Evolutionary conservation across 805 yeast species (phyloP), one percentile per base, ranked within the genome.

Genomic region (Danielozyma ontarioensis): DNA sequence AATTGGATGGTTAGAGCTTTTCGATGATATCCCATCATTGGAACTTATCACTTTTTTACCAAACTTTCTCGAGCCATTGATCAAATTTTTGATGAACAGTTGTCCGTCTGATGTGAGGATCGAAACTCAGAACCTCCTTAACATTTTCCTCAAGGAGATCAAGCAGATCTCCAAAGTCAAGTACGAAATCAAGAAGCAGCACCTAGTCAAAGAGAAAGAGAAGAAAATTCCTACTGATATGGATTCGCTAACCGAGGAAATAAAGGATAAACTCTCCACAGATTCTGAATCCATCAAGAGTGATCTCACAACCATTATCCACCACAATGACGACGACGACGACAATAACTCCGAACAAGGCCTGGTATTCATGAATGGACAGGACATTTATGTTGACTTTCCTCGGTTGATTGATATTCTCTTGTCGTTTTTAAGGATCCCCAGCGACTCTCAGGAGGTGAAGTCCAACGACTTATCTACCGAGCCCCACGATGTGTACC

Each of bases 1-100:
- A 36, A 90, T 93, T 10, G 85, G 94, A 32, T 93, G 98, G 98
- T 71, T 93, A 30, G 83, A 87, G 42, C 73, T 93, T n/a, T 67
- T 93, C 31, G 93, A 90, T 57, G 87, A 93, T 8, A 86, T 89
- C 5, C 97, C 98, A 0, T 94, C 90, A 33, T 66, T 90, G 34
- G 96, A 90, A 47, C 64, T 93, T 37, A 78, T 93, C 13, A 75
- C 94, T 0, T 93, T 83, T 52, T 64, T 93, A 30, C 96, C 98
- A 1, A 83, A 89, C 25, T 87, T 93, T 53, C 65, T 93, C 25
- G 93, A 88, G 31, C 96, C 93, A 0, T 63, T 90, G 40, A 66
- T 90, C 29, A 72, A 80, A 13, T 90, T 86, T 48, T 64, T 90
- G 29, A 61, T 57, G 56, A 84, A 85, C 42, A 90, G 85, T 45